Evolutionary conservation across 2,329 filamentous ascomycete species (phyloP).

Genomic region (Ophiostoma sp.): DNA sequence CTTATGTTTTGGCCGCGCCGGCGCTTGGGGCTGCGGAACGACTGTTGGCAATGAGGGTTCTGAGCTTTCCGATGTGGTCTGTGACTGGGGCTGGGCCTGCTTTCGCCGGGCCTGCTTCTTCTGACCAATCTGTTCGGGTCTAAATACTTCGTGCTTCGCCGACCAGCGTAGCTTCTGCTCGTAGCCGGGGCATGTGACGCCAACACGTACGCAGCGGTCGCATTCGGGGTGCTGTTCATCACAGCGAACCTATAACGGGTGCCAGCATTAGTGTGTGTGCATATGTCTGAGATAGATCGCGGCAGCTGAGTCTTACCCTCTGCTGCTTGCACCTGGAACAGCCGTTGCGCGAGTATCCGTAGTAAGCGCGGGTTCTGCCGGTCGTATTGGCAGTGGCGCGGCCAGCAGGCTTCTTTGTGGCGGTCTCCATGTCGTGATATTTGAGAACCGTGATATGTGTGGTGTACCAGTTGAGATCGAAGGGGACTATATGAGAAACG

Average conservation of each 20-base stretch:
- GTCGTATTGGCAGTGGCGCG: slow-evolving; percentile 13
- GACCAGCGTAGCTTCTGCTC: slow-evolving; percentile 44
- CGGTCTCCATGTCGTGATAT: slow-evolving; percentile 10
- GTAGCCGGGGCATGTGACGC: slow-evolving; percentile 42
- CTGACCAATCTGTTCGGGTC: slow-evolving; percentile 13
- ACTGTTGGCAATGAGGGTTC: neutral
- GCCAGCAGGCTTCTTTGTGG: slow-evolving; percentile 12
- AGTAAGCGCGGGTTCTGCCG: slow-evolving; percentile 22
- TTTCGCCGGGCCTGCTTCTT: slow-evolving; percentile 16
- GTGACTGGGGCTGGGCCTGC: neutral
- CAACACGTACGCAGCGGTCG: slow-evolving; percentile 39
- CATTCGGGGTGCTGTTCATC: slow-evolving; percentile 31
- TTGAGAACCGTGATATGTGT: neutral
- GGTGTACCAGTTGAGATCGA: neutral
- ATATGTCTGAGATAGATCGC: no score
- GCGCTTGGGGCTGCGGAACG: neutral
- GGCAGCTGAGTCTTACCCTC: slow-evolving; percentile 16
- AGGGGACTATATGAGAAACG: neutral
- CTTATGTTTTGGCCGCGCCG: neutral
- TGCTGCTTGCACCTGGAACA: slow-evolving; percentile 27
- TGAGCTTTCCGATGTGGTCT: neutral
- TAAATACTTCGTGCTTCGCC: slow-evolving; percentile 42
- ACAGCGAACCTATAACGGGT: slow-evolving; percentile 23
- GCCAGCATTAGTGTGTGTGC: neutral
- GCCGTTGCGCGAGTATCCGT: slow-evolving; percentile 27